Percentiles rank a stretch among this genome's conserved stretches.
phyloP scores from a whole-genome alignment of 1,139 yeast genomes.

The Yamadazyma atlantica region DNA sequence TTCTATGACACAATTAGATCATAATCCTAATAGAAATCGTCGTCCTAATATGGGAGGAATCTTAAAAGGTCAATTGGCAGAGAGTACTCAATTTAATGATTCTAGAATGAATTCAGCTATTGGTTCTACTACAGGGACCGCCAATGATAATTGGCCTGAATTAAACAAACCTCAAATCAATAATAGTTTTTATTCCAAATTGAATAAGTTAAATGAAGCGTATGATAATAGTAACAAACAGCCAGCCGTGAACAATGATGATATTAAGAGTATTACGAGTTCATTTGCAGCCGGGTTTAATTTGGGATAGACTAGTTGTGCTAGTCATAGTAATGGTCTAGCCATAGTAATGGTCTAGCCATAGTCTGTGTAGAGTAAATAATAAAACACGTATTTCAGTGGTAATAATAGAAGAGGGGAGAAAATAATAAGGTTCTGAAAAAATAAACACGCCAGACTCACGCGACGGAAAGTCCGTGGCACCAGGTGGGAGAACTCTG shows the following conservation, averaged over 20 bases:
- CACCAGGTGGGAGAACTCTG: no score
- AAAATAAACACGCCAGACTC: no score
- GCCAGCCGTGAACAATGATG: conserved; percentile 40
- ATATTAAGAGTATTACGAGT: conserved; percentile 45
- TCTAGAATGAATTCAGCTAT: background rate
- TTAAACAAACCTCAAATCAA: conserved; percentile 24
- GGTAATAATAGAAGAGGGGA: no score
- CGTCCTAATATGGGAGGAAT: background rate
- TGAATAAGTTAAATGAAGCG: conserved; percentile 29
- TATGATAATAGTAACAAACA: conserved; percentile 23
- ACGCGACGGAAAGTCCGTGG: no score
- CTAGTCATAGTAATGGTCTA: background rate
- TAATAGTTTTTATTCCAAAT: conserved; percentile 43
- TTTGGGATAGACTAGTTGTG: conserved; percentile 7
- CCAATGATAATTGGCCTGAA: conserved; percentile 26
- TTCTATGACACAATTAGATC: conserved; percentile 59
- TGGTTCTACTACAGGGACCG: background rate
- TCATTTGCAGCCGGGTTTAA: conserved; percentile 47
- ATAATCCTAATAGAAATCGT: conserved; percentile 2
- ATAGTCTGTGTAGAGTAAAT: no score
- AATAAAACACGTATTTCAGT: no score
- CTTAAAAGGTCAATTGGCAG: background rate
- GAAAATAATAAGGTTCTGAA: no score
- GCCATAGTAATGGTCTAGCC: no score
- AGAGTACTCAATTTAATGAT: background rate